Evolutionary conservation across 495 filamentous ascomycete genomes (phyloP).

Genomic region (Penicillium odoratum): DNA sequence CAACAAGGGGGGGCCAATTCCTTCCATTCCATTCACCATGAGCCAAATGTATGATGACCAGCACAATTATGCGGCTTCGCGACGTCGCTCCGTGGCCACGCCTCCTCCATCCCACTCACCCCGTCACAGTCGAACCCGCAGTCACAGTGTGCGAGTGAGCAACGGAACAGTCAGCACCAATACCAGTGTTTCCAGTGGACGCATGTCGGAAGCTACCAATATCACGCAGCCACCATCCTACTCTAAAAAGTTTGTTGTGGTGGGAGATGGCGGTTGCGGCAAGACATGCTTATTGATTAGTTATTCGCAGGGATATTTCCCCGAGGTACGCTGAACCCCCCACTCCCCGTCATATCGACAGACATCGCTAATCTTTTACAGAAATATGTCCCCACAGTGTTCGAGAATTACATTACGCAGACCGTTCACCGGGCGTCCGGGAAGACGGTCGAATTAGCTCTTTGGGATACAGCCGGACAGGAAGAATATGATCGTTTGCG

Average conservation of each 20-base stretch:
- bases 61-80: constrained; percentile 46
- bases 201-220: constrained; percentile 74
- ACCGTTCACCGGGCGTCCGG: constrained; percentile 81
- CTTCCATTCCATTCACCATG: constrained; percentile 29
- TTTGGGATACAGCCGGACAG: constrained; percentile 98
- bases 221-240: constrained; percentile 87
- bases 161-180: constrained; percentile 85
- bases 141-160: constrained; percentile 63
- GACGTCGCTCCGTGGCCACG: constrained; percentile 49
- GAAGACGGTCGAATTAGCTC: constrained; percentile 91
- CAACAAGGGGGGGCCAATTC: constrained; percentile 13
- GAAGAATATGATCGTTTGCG: constrained; percentile 97
- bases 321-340: constrained; percentile 66
- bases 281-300: constrained; percentile 98
- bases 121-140: constrained; percentile 52
- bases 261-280: constrained; percentile 95
- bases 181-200: constrained; percentile 62
- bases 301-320: constrained; percentile 97
- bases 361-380: constrained; percentile 35
- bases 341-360: neutral
- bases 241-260: constrained; percentile 98
- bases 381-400: constrained; percentile 99
- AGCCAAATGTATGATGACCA: constrained; percentile 53
- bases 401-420: constrained; percentile 99
- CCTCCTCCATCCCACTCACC: constrained; percentile 49